Evolutionary conservation across 2,329 filamentous ascomycete species (phyloP).

Genomic region (Colletotrichum coccodes): DNA sequence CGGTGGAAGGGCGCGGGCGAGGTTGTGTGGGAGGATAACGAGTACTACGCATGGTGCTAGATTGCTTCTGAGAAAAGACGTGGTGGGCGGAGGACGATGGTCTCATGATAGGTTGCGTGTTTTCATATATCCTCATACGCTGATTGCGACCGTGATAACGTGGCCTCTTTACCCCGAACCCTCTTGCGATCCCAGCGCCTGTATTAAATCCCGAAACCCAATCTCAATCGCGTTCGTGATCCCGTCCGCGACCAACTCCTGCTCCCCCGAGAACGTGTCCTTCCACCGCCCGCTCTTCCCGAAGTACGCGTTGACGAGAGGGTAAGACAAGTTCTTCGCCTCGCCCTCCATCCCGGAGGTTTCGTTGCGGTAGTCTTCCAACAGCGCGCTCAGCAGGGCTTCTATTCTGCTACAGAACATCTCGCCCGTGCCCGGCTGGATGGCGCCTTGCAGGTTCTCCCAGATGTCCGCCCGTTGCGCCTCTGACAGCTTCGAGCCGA

Average conservation of each 20-base stretch:
- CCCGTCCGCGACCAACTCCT: conserved; percentile 33
- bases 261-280: conserved; percentile 33
- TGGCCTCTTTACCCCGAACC: conserved; percentile 10
- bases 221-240: conserved; percentile 36
- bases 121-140: background rate
- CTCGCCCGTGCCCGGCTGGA: conserved; percentile 34
- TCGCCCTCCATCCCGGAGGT: conserved; percentile 30
- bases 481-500: conserved; percentile 32
- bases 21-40: conserved; percentile 41
- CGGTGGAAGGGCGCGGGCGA: conserved; percentile 45
- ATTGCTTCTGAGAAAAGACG: background rate
- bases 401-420: conserved; percentile 36
- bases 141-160: background rate
- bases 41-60: conserved; percentile 42
- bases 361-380: conserved; percentile 35
- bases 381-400: conserved; percentile 27
- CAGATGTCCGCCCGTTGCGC: conserved; percentile 35
- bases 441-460: conserved; percentile 35
- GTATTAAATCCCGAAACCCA: conserved; percentile 35
- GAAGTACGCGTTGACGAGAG: conserved; percentile 35
- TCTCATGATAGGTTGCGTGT: background rate
- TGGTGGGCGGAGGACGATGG: background rate
- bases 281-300: conserved; percentile 37
- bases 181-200: conserved; percentile 26
- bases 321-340: conserved; percentile 26